phyloP scores from a whole-genome alignment of 345 rosid species.

The Eucalyptus regnans region DNA sequence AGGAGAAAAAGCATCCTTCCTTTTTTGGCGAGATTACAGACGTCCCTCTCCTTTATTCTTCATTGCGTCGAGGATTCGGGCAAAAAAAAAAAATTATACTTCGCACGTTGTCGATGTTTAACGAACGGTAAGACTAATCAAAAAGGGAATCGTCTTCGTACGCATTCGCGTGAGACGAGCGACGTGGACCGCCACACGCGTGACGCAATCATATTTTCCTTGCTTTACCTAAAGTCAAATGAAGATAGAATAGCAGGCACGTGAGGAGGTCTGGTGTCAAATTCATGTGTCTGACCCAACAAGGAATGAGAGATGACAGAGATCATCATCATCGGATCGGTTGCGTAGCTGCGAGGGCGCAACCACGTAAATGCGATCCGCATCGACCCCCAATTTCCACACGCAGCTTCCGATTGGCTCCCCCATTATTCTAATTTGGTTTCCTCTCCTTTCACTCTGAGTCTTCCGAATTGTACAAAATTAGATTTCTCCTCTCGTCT shows the following conservation, averaged over 20 bases:
- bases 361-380: neutral
- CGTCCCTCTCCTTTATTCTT: neutral
- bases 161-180: neutral
- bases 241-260: neutral
- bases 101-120: neutral
- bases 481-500: neutral
- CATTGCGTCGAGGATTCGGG: neutral
- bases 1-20: neutral
- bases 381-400: neutral
- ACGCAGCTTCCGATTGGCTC: neutral
- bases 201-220: neutral
- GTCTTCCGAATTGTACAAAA: neutral
- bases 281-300: neutral
- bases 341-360: neutral
- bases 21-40: neutral
- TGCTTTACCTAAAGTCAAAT: neutral
- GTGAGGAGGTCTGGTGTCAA: neutral
- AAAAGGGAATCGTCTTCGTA: neutral
- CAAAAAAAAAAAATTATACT: neutral
- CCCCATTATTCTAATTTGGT: neutral
- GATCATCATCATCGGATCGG: neutral
- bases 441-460: neutral
- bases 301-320: neutral
- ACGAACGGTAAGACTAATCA: neutral
- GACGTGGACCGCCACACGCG: neutral